Conservation (phyloP, 495 filamentous ascomycete genomes). For the Xylaria castorea region DNA sequence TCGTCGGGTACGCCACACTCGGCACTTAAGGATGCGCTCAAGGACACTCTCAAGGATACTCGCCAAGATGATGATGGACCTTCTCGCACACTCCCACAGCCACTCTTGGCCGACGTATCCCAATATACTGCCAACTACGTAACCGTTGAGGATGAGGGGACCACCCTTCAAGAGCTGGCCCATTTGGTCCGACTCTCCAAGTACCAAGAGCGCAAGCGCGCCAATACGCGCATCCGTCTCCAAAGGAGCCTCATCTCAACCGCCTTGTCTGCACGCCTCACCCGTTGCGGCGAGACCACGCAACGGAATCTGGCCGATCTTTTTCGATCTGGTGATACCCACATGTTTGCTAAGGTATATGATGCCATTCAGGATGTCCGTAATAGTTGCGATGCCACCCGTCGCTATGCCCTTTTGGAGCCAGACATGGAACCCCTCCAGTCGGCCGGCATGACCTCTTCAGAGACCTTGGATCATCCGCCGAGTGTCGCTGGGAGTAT, state of each 20-base stretch:
- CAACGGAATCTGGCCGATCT: constrained; percentile 86
- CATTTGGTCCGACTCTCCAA: constrained; percentile 72
- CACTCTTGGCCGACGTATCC: constrained; percentile 57
- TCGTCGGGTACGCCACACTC: constrained; percentile 35
- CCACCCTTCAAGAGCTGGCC: constrained; percentile 73
- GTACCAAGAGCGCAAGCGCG: constrained; percentile 75
- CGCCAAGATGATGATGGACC: constrained; percentile 37
- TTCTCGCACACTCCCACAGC: constrained; percentile 42
- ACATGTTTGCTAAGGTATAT: constrained; percentile 83
- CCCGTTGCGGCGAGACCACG: constrained; percentile 76
- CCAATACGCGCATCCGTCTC: constrained; percentile 69
- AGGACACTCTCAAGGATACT: constrained; percentile 35
- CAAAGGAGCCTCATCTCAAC: constrained; percentile 73
- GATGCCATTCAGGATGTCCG: constrained; percentile 88
- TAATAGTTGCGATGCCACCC: constrained; percentile 78
- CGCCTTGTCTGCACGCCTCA: constrained; percentile 79
- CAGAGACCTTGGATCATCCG: constrained; percentile 53
- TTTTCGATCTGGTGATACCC: constrained; percentile 89
- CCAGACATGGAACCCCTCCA: constrained; percentile 66
- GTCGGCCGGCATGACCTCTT: constrained; percentile 51
- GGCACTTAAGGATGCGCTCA: constrained; percentile 32
- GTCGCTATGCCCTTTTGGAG: constrained; percentile 71
- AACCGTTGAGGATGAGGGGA: constrained; percentile 57
- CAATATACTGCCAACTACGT: constrained; percentile 58
- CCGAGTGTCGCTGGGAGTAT: constrained; percentile 43